Conservation (phyloP, 2,329 filamentous ascomycete species). For the Colletotrichum camelliae region DNA sequence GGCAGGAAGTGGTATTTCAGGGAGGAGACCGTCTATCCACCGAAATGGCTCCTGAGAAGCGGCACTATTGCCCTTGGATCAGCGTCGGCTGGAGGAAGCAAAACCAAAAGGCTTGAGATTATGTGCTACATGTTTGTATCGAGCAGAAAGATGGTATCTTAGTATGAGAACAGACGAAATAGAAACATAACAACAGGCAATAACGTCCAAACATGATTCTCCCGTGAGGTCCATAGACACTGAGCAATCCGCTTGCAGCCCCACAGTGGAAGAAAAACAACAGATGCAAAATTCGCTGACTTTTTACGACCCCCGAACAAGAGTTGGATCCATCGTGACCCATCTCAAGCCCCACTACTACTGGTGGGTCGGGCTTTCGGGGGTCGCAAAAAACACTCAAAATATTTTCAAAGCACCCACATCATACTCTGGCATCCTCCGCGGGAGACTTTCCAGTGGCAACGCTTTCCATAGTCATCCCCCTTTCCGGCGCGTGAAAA, state of each 20-base stretch:
- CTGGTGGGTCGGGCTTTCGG: not conserved
- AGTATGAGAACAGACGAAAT: not conserved
- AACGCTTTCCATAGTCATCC: not conserved
- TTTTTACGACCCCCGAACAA: not conserved
- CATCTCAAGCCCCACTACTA: not conserved
- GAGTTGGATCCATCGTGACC: not conserved
- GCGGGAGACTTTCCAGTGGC: not conserved
- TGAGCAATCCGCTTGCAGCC: not conserved
- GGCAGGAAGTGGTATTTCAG: not conserved
- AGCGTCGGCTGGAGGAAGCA: not conserved
- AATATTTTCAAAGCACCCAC: not conserved
- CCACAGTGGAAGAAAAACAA: not conserved
- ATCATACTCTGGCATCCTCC: not conserved
- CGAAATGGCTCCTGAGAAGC: not conserved
- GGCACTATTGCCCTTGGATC: not conserved
- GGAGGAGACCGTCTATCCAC: not conserved
- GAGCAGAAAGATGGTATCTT: not conserved
- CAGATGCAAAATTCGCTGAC: not conserved
- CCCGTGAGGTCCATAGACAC: not conserved
- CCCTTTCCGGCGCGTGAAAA: not conserved
- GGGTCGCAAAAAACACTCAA: not conserved
- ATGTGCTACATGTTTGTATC: not conserved
- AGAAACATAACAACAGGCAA: not conserved
- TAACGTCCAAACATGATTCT: not conserved
- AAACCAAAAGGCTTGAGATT: not conserved